phyloP scores from a whole-genome alignment of 1,139 yeast species.

The Yamadazyma triangularis region DNA sequence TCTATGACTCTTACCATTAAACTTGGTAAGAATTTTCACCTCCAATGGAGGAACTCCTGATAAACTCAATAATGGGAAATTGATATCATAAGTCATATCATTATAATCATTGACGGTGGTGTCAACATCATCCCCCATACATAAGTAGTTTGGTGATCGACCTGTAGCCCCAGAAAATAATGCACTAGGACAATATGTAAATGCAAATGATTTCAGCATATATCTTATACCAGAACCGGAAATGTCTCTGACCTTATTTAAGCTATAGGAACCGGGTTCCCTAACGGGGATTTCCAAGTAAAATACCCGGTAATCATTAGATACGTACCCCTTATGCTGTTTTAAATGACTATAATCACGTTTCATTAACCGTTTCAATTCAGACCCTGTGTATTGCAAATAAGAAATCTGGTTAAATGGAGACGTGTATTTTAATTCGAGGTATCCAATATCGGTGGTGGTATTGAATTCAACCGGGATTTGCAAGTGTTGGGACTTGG shows the following conservation, averaged over 20 bases:
- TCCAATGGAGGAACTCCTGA: slow-evolving; percentile 75
- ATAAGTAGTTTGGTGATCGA: slow-evolving; percentile 27
- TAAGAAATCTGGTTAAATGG: slow-evolving; percentile 46
- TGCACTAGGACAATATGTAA: slow-evolving; percentile 78
- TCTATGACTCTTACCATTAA: slow-evolving; percentile 40
- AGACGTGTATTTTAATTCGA: slow-evolving; percentile 63
- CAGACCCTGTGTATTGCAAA: slow-evolving; percentile 54
- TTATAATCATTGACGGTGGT: no score
- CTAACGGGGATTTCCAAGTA: slow-evolving; percentile 56
- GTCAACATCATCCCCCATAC: slow-evolving; percentile 43
- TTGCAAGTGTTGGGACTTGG: slow-evolving; percentile 17
- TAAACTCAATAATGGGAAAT: slow-evolving; percentile 43
- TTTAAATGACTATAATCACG: slow-evolving; percentile 38
- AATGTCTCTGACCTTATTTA: slow-evolving; percentile 61
- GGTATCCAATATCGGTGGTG: slow-evolving; percentile 62
- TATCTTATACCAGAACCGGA: slow-evolving; percentile 62
- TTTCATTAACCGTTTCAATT: slow-evolving; percentile 43
- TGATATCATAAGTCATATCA: slow-evolving; percentile 22
- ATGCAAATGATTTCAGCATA: slow-evolving; percentile 57
- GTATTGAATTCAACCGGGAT: slow-evolving; percentile 83
- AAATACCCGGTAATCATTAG: slow-evolving; percentile 29
- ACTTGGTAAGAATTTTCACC: slow-evolving; percentile 53
- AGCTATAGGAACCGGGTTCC: slow-evolving; percentile 70
- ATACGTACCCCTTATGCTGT: slow-evolving; percentile 16
- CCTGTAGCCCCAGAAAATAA: slow-evolving; percentile 34